phyloP scores from a whole-genome alignment of 2,329 filamentous ascomycete genomes.

The Neopestalotiopsis sp. region DNA sequence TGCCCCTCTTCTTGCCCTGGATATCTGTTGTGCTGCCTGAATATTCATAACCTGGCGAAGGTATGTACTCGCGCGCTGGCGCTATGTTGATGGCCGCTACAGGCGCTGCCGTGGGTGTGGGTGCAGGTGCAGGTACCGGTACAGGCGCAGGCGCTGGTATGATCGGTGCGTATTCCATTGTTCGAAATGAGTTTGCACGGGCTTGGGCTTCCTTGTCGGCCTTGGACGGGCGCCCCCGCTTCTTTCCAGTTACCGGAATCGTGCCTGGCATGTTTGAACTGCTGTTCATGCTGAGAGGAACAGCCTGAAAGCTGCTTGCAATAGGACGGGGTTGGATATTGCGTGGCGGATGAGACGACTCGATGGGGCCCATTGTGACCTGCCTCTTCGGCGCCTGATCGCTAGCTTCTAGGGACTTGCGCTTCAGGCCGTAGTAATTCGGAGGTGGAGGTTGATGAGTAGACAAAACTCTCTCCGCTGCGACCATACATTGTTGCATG shows the following conservation, averaged over 20 bases:
- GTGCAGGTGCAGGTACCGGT: constrained; percentile 30
- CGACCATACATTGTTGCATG: constrained; percentile 51
- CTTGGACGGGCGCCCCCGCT: constrained; percentile 52
- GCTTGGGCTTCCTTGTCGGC: constrained; percentile 47
- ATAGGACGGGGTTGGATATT: constrained; percentile 38
- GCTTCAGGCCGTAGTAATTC: constrained; percentile 38
- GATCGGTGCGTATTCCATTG: constrained; percentile 38
- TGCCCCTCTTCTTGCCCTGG: constrained; percentile 32
- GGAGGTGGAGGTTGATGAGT: constrained; percentile 37
- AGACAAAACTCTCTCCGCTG: constrained; percentile 45
- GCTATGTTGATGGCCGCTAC: constrained; percentile 28
- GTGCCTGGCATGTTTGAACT: constrained; percentile 22
- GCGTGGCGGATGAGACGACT: constrained; percentile 33
- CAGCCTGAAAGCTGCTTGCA: constrained; percentile 33
- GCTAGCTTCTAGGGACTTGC: constrained; percentile 41
- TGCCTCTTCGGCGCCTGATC: constrained; percentile 41
- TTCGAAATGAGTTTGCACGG: constrained; percentile 35
- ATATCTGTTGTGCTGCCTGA: constrained; percentile 32
- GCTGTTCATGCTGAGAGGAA: constrained; percentile 20
- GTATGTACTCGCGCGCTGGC: constrained; percentile 38
- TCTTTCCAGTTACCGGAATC: constrained; percentile 40
- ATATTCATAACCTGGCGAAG: constrained; percentile 39
- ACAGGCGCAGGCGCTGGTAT: constrained; percentile 29
- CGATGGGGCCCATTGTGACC: constrained; percentile 34
- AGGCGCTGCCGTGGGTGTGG: constrained; percentile 21